Percentiles rank a stretch among this genome's conserved stretches.
These are phyloP conservation scores for Diaporthe longicolla DNA, from an alignment of 2,329 filamentous ascomycete genomes.

Conservation along the genomic window DNA sequence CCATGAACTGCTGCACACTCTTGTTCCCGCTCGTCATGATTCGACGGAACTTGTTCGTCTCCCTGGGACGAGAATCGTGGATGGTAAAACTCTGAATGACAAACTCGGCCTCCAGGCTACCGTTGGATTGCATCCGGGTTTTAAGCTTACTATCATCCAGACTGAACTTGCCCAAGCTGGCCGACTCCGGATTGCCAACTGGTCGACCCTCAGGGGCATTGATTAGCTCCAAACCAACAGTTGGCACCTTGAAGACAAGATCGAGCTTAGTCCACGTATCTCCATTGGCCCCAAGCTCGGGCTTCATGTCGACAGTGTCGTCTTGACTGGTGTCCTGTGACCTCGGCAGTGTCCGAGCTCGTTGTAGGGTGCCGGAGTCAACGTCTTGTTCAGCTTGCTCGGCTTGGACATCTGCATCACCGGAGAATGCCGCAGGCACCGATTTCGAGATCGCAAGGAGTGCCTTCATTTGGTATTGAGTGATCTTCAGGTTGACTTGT, in stretches of 20 bases:
- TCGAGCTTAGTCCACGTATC: slow-evolving; percentile 94
- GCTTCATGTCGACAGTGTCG: slow-evolving; percentile 69
- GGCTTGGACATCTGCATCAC: slow-evolving; percentile 78
- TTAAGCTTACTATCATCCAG: slow-evolving; percentile 94
- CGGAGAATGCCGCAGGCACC: slow-evolving; percentile 88
- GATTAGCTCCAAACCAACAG: slow-evolving; percentile 89
- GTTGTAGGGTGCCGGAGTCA: slow-evolving; percentile 67
- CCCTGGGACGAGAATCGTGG: slow-evolving; percentile 87
- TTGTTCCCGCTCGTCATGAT: slow-evolving; percentile 99
- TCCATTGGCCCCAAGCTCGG: slow-evolving; percentile 77
- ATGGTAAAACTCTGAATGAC: slow-evolving; percentile 96
- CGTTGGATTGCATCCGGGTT: slow-evolving; percentile 91
- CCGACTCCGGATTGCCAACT: slow-evolving; percentile 81
- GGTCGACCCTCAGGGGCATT: slow-evolving; percentile 82
- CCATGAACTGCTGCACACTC: slow-evolving; percentile 98
- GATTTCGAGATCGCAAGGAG: slow-evolving; percentile 88
- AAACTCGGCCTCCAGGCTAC: slow-evolving; percentile 91
- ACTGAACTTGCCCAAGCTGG: slow-evolving; percentile 93
- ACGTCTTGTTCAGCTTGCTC: slow-evolving; percentile 83
- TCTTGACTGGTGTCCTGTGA: slow-evolving; percentile 62
- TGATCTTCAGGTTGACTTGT: slow-evolving; percentile 90
- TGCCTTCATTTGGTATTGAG: slow-evolving; percentile 92
- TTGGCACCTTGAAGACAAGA: slow-evolving; percentile 89
- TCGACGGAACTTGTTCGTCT: slow-evolving; percentile 95
- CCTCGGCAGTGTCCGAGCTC: slow-evolving; percentile 62